Evolutionary conservation across 2,329 filamentous ascomycete genomes (phyloP), one percentile per base, ranked within the genome.

Genomic region (Arthrobotrys sphaeroides): DNA sequence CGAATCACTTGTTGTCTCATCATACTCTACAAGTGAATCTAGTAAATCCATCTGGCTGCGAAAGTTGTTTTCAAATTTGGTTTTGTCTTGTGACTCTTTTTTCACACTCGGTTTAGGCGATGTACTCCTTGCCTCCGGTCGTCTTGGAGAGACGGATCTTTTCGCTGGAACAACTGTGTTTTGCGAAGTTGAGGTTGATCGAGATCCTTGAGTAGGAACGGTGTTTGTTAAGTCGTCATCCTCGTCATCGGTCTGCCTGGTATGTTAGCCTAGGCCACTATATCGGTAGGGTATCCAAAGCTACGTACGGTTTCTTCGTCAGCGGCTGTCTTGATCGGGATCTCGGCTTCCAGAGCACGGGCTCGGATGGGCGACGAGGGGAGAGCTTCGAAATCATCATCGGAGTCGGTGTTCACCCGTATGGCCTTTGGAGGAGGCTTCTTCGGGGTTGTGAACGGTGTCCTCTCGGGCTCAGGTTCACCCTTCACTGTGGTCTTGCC

Each of bases 321-420:
- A 13, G 43, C 33, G 7, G 47, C 13, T 28, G 38, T 64, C 24
- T 62, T 62, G 3, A 16, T 28, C 24, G 31, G 22, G 16, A 20
- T 10, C n/a, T 69, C 57, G 18, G 40, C 10, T 7, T 51, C 72
- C 6, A 13, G 43, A 12, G 45, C 43, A n/a, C 36, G 49, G 53
- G 31, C 16, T 16, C 57, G 36, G 20, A 45, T 33, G 20, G 72
- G 72, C 4, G 70, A 74, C n/a, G 72, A 75, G 2, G 47, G 62
- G 5, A 75, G 59, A 6, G 59, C 59, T 20, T 75, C 38, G 49
- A 75, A 75, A 12, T 75, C 72, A 16, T 75, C 72, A 53, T 75
- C 72, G 5, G 72, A 75, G 18, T 75, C 72, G 4, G 72, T 75
- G 28, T 75, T 75, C 12, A 75, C 40, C 47, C 64, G 45, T n/a